Evolutionary conservation across 2,329 filamentous ascomycete genomes (phyloP).

Genomic region (Thielaviopsis musarum): DNA sequence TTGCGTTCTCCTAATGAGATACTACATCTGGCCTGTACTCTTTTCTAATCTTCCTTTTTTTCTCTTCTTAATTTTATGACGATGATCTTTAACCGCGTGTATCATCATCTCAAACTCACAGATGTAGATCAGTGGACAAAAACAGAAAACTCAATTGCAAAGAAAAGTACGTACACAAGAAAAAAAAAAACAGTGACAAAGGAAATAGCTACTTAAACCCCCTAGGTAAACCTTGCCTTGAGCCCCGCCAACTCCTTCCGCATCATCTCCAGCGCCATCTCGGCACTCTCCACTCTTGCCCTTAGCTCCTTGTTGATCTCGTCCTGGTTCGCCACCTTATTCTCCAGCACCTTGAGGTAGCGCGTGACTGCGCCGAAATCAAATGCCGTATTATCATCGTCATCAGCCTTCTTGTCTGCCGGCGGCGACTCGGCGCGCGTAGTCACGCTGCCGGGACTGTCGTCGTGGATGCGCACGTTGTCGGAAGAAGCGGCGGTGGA

Average conservation of each 20-base stretch:
- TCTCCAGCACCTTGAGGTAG: slow-evolving; percentile 7
- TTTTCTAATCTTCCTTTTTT: background rate
- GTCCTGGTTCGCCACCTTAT: slow-evolving; percentile 3
- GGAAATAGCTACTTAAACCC: background rate
- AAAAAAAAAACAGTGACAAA: background rate
- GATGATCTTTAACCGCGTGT: background rate
- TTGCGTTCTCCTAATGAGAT: no score
- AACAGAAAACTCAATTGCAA: background rate
- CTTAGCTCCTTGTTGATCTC: slow-evolving; percentile 3
- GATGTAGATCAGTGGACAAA: background rate
- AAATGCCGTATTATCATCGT: background rate
- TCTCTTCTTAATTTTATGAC: background rate
- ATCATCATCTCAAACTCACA: background rate
- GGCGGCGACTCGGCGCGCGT: background rate
- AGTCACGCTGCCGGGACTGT: background rate
- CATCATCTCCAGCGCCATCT: slow-evolving; percentile 4
- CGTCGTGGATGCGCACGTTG: background rate
- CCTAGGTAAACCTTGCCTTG: slow-evolving; percentile 3
- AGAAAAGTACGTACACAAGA: background rate
- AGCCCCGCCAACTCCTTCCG: slow-evolving; percentile 6
- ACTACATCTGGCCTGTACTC: no score
- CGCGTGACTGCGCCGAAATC: slow-evolving; percentile 1
- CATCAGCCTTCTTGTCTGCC: background rate
- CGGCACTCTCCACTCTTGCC: slow-evolving; percentile 1
- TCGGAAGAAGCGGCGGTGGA: background rate